Evolutionary conservation across 176 grass and related monocot species (phyloP).

Genomic region (Oryza longistaminata): DNA sequence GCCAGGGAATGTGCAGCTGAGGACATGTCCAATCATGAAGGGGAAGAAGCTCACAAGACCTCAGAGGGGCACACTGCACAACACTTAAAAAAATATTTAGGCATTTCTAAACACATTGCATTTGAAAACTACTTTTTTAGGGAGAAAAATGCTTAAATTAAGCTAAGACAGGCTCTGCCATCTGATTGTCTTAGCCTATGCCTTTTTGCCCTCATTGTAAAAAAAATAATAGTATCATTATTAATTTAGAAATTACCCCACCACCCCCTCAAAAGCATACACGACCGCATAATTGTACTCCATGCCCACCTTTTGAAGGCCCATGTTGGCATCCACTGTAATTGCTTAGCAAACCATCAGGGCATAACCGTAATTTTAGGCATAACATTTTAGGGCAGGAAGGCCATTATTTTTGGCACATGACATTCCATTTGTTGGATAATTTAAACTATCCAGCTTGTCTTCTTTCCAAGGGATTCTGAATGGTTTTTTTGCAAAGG

Average conservation of each 20-base stretch:
- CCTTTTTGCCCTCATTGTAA: slow-evolving; percentile 35
- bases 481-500: slow-evolving; percentile 5
- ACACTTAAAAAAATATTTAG: slow-evolving; percentile 1
- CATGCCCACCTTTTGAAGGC: slow-evolving; percentile 49
- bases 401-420: neutral
- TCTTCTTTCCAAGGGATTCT: slow-evolving; percentile 18
- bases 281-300: slow-evolving; percentile 58
- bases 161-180: slow-evolving; percentile 52
- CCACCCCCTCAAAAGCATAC: slow-evolving; percentile 74
- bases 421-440: slow-evolving; percentile 38
- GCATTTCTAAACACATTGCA: slow-evolving; percentile 26
- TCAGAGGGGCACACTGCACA: neutral
- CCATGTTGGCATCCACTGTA: slow-evolving; percentile 34
- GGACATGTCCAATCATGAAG: slow-evolving; percentile 21
- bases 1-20: slow-evolving; percentile 9
- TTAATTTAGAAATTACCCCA: slow-evolving; percentile 50
- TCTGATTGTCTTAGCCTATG: slow-evolving; percentile 36
- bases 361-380: neutral
- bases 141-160: slow-evolving; percentile 7
- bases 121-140: slow-evolving; percentile 22
- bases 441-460: slow-evolving; percentile 33
- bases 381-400: neutral
- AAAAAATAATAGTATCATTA: neutral
- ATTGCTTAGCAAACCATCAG: neutral
- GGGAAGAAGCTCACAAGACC: neutral